Evolutionary conservation across 768 basidiomycete species (phyloP), one percentile per base, ranked within the genome.

Genomic region (Phlebiopsis gigantea): DNA sequence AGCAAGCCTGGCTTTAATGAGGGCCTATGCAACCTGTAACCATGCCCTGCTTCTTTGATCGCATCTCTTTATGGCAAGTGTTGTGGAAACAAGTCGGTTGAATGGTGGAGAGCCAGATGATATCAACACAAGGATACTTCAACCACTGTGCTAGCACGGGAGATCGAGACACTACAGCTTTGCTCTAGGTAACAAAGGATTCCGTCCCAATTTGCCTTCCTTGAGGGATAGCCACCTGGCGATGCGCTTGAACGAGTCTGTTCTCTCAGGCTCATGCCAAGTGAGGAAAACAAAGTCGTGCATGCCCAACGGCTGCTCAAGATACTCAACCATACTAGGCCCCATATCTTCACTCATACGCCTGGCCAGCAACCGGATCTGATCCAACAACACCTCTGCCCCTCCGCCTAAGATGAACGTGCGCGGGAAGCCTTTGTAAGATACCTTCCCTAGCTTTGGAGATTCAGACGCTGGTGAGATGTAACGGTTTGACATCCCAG

Each of bases 281-380:
- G 50, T 45, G 26, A 68, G 56, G 17, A 57, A 28, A 12, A 68
- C 39, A 34, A 63, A 66, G 46, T 66, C 66, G 48, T 71, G 70
- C 59, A 72, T 56, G 10, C 61, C 66, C 51, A 68, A 68, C 59
- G 57, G 48, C 21, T 55, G 57, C 64, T 71, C 65, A 62, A 66
- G 62, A 64, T 68, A 69, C 42, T 42, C 57, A 46, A 66, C 54
- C 55, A 66, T 57, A 51, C 61, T 60, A 53, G 61, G 56, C 45
- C 68, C 72, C 63, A 75, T 63, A 59, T 75, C 75, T 62, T 62
- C 57, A 56, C 34, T 54, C 66, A 69, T 71, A 44, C 60, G 46
- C 44, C 61, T 60, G 45, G 53, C 52, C 44, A 70, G 53, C 9
- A 51, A 61, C 51, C 62, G 64, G 57, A 73, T 75, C 65, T 68